These are phyloP conservation scores for Vigna mungo DNA, from an alignment of 306 rosid species.

Conservation along the genomic window DNA sequence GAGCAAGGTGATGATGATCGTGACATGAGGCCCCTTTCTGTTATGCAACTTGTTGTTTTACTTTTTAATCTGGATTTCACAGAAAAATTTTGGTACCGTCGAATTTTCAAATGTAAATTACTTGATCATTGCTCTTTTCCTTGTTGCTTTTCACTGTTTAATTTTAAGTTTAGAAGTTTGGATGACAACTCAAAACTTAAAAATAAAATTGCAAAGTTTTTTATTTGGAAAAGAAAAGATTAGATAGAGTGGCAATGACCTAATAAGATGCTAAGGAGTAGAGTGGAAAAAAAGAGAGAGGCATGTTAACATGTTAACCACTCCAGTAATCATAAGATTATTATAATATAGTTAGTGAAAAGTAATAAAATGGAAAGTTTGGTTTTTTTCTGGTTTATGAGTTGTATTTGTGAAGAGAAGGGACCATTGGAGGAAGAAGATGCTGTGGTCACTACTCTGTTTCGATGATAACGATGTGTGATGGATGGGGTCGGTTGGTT, in stretches of 20 bases:
- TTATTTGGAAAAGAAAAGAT: neutral
- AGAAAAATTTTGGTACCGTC: conserved; percentile 66
- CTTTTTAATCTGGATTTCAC: conserved; percentile 36
- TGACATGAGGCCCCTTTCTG: conserved; percentile 50
- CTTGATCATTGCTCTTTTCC: neutral
- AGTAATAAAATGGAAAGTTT: conserved; percentile 58
- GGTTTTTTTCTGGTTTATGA: conserved; percentile 55
- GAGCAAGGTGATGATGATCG: conserved; percentile 48
- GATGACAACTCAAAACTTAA: conserved; percentile 9
- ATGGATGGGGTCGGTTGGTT: conserved; percentile 49
- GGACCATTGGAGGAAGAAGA: conserved; percentile 39
- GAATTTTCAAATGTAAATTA: conserved; percentile 66
- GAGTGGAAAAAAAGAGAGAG: conserved; percentile 37
- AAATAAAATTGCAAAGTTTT: neutral
- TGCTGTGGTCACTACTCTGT: conserved; percentile 22
- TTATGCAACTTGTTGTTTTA: conserved; percentile 1
- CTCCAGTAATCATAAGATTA: conserved; percentile 46
- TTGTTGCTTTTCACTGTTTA: neutral
- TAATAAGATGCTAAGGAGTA: conserved; percentile 48
- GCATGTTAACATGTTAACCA: conserved; percentile 59
- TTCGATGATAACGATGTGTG: conserved; percentile 45
- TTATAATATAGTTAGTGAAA: conserved; percentile 44
- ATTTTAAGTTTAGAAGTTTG: neutral
- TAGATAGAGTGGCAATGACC: conserved; percentile 52
- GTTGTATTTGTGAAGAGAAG: conserved; percentile 30